A percentile compares a stretch with the other conserved stretches of the same genome.
These are phyloP conservation scores for Boletus vermiculosoides DNA, from an alignment of 768 basidiomycete genomes.

Conservation along the genomic window DNA sequence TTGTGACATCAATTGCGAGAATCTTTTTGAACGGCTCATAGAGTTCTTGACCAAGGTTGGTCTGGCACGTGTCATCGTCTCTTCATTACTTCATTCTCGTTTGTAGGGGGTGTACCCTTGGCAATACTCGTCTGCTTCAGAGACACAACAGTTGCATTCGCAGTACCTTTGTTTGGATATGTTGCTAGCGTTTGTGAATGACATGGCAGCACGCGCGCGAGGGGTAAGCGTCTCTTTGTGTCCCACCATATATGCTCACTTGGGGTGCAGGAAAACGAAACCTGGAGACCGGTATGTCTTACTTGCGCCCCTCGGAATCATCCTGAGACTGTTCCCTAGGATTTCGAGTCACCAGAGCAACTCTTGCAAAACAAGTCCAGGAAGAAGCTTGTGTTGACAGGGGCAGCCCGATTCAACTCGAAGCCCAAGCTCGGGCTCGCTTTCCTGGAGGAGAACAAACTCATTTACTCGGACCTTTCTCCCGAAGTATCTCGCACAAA, in stretches of 20 bases:
- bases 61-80: not conserved
- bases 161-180: constrained; percentile 90
- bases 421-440: constrained; percentile 91
- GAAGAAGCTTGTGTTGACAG: constrained; percentile 83
- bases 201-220: constrained; percentile 73
- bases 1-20: constrained; percentile 95
- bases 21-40: constrained; percentile 86
- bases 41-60: constrained; percentile 85
- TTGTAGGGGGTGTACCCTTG: constrained; percentile 76
- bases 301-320: not conserved
- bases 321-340: constrained; percentile 36
- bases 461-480: constrained; percentile 72
- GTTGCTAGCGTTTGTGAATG: constrained; percentile 80
- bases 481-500: constrained; percentile 53
- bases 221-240: constrained; percentile 35
- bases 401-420: constrained; percentile 82
- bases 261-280: constrained; percentile 38
- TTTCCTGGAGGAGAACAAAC: constrained; percentile 89
- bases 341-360: constrained; percentile 52
- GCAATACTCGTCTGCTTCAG: constrained; percentile 55
- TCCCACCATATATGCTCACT: constrained; percentile 13
- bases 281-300: constrained; percentile 63
- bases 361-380: constrained; percentile 72
- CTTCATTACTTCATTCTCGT: constrained; percentile 4
- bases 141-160: constrained; percentile 67